phyloP scores from a whole-genome alignment of 139 green algal species.

The Picochlorum sp. region DNA sequence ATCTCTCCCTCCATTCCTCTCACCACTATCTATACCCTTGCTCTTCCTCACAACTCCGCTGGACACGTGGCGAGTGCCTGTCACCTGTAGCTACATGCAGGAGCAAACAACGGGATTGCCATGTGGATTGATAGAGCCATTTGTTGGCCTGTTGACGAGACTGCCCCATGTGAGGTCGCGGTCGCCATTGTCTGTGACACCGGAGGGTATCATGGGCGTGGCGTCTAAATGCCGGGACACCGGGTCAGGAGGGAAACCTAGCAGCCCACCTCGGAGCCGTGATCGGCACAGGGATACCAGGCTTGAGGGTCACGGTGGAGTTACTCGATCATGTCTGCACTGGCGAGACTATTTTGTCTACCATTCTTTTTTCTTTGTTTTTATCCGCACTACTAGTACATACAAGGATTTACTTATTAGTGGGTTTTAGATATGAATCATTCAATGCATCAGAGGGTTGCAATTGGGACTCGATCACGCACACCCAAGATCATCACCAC shows the following conservation, averaged over 20 bases:
- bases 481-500: too few relatives aligned
- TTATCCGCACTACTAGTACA: too few relatives aligned
- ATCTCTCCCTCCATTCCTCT: not conserved
- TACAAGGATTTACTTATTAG: too few relatives aligned
- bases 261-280: slow-evolving; percentile 7
- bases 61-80: not conserved
- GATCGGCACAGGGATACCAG: slow-evolving; percentile 4
- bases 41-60: not conserved
- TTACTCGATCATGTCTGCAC: slow-evolving; percentile 1
- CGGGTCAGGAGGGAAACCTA: slow-evolving; percentile 13
- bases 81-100: not conserved
- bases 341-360: not conserved
- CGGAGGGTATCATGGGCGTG: slow-evolving; percentile 3
- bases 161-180: not conserved
- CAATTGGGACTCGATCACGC: too few relatives aligned
- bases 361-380: too few relatives aligned
- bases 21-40: not conserved
- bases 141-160: slow-evolving; percentile 3
- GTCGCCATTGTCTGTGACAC: not conserved
- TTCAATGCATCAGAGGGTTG: too few relatives aligned
- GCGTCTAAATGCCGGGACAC: not conserved
- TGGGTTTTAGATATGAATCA: too few relatives aligned
- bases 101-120: slow-evolving; percentile 12
- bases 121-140: not conserved
- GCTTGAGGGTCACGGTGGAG: slow-evolving; percentile 6